A percentile compares a stretch with the other conserved stretches of the same genome.
Conservation (phyloP, 805 yeast species). For the Metschnikowia reukaufii region DNA sequence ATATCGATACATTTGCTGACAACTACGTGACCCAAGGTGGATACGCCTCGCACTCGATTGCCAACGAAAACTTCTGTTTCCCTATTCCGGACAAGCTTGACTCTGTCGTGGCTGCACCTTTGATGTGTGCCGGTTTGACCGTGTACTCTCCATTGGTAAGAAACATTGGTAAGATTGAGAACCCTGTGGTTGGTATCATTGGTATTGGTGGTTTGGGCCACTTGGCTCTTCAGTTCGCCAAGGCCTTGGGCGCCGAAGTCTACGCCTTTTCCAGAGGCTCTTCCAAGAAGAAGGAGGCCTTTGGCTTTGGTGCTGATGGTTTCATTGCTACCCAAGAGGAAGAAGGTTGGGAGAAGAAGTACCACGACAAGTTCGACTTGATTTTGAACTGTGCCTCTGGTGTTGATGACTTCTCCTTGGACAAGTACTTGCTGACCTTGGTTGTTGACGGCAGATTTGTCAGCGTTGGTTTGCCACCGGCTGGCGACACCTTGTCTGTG, state of each 20-base stretch:
- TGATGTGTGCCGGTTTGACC: conserved; percentile 78
- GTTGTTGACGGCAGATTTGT: conserved; percentile 60
- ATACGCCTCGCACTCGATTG: conserved; percentile 64
- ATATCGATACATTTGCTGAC: conserved; percentile 33
- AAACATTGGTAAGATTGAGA: conserved; percentile 27
- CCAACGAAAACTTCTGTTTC: conserved; percentile 61
- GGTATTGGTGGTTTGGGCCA: conserved; percentile 62
- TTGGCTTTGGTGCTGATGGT: conserved; percentile 51
- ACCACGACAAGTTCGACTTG: conserved; percentile 44
- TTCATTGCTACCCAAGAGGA: conserved; percentile 55
- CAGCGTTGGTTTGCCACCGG: conserved; percentile 65
- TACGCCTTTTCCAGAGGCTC: conserved; percentile 53
- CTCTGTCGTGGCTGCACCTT: conserved; percentile 62
- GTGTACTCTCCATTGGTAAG: conserved; percentile 65
- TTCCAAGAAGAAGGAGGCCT: conserved; percentile 49
- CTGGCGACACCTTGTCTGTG: conserved; percentile 43
- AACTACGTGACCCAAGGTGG: conserved; percentile 68
- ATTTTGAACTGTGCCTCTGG: conserved; percentile 55
- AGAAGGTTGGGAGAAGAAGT: conserved; percentile 41
- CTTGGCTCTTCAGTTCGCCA: conserved; percentile 55
- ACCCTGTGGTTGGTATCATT: conserved; percentile 53
- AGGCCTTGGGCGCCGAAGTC: conserved; percentile 61
- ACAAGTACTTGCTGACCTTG: conserved; percentile 47
- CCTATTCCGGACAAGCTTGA: conserved; percentile 57
- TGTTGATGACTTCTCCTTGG: conserved; percentile 48